phyloP scores from a whole-genome alignment of 2,329 filamentous ascomycete species.

The Calonectria hawksworthii region DNA sequence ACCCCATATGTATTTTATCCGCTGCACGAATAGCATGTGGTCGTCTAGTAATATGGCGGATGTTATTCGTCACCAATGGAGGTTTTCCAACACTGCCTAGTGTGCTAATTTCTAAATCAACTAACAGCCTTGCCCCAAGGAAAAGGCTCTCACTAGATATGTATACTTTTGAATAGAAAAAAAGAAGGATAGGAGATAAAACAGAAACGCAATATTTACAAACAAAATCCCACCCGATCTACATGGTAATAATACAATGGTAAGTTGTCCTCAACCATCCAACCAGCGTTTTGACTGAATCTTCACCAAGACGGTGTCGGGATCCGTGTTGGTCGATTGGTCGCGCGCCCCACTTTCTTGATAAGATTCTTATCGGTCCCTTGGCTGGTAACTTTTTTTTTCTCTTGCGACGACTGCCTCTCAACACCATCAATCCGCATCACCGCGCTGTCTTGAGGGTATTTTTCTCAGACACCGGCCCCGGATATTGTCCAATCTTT shows the following conservation, averaged over 20 bases:
- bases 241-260: neutral
- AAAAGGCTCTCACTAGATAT: neutral
- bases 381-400: conserved; percentile 39
- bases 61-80: neutral
- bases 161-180: neutral
- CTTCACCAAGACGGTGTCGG: neutral
- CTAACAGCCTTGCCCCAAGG: neutral
- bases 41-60: neutral
- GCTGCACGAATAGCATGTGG: neutral
- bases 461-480: neutral
- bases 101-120: neutral
- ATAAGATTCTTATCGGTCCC: conserved; percentile 42
- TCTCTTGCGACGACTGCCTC: conserved; percentile 14
- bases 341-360: conserved; percentile 16
- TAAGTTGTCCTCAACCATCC: neutral
- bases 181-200: neutral
- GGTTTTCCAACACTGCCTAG: neutral
- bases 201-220: neutral
- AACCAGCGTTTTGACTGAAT: too few species aligned
- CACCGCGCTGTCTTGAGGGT: conserved; percentile 10
- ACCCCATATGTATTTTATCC: neutral
- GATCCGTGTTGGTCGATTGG: neutral
- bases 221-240: neutral
- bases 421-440: conserved; percentile 32
- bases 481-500: neutral